Conservation (phyloP, 106 monocot species). For the Phalaenopsis equestris region DNA sequence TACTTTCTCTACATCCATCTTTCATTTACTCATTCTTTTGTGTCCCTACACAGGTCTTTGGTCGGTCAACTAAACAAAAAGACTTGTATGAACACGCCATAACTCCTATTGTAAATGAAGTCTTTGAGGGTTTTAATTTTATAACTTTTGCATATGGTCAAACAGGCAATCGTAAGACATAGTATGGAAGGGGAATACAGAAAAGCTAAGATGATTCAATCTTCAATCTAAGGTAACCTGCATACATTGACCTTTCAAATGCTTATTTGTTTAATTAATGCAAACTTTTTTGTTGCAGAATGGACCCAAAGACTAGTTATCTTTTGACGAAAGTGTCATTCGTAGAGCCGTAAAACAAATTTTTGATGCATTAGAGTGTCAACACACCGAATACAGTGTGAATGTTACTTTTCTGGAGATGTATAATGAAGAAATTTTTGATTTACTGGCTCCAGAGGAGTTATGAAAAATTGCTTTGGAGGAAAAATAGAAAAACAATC, state of each 20-base stretch:
- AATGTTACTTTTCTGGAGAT: constrained; percentile 96
- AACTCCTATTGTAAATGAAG: constrained; percentile 96
- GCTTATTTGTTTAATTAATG: not conserved
- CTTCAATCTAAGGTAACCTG: not conserved
- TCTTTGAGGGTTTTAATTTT: constrained; percentile 68
- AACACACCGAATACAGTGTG: constrained; percentile 96
- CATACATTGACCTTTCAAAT: not conserved
- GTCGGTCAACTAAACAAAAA: constrained; percentile 64
- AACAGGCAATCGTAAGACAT: constrained; percentile 94
- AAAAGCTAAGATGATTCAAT: constrained; percentile 51
- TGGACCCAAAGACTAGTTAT: constrained; percentile 61
- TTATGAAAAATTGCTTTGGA: constrained; percentile 64
- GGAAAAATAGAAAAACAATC: constrained; percentile 83
- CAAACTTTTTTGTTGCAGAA: constrained; percentile 31
- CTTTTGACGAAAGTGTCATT: constrained; percentile 83
- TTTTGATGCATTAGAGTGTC: constrained; percentile 91
- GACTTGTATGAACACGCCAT: constrained; percentile 22
- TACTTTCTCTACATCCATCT: not conserved
- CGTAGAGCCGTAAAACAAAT: constrained; percentile 96
- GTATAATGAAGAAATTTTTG: constrained; percentile 99
- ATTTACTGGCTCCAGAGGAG: constrained; percentile 90
- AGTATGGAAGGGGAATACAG: constrained; percentile 98
- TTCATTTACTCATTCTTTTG: not conserved
- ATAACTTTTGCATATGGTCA: constrained; percentile 64
- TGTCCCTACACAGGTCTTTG: constrained; percentile 65